Percentiles rank a stretch among this genome's conserved stretches.
phyloP scores from a whole-genome alignment of 305 asterid species.

The Fraxinus velutina region DNA sequence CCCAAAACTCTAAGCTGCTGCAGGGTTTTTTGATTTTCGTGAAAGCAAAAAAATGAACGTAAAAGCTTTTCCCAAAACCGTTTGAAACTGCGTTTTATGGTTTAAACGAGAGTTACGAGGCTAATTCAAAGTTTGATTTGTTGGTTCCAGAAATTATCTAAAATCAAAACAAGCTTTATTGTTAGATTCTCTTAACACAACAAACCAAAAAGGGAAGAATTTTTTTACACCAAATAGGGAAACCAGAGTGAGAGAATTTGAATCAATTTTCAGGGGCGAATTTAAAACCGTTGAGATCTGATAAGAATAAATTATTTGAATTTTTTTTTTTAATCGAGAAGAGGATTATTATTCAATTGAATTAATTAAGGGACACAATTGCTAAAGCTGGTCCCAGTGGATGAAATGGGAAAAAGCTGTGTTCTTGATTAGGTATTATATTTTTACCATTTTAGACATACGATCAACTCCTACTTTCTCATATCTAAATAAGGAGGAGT shows the following conservation, averaged over 20 bases:
- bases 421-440: background rate
- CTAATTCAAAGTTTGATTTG: background rate
- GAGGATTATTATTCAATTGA: slow-evolving; percentile 25
- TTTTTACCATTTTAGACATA: slow-evolving; percentile 1
- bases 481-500: background rate
- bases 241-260: background rate
- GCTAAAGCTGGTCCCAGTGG: slow-evolving; percentile 4
- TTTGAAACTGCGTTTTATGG: background rate
- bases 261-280: slow-evolving; percentile 2
- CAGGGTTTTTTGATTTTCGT: background rate
- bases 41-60: background rate
- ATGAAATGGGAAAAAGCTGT: background rate
- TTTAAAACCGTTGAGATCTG: slow-evolving; percentile 43
- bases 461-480: background rate
- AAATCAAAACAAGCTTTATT: background rate
- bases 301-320: slow-evolving; percentile 12
- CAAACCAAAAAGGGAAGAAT: background rate
- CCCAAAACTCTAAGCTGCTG: background rate
- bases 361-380: slow-evolving; percentile 18
- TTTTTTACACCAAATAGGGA: background rate
- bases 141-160: background rate
- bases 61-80: background rate
- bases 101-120: slow-evolving; percentile 2
- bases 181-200: background rate
- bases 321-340: slow-evolving; percentile 12